Evolutionary conservation across 202 grass and related monocot species (phyloP).

Genomic region (Eragrostis tef): DNA sequence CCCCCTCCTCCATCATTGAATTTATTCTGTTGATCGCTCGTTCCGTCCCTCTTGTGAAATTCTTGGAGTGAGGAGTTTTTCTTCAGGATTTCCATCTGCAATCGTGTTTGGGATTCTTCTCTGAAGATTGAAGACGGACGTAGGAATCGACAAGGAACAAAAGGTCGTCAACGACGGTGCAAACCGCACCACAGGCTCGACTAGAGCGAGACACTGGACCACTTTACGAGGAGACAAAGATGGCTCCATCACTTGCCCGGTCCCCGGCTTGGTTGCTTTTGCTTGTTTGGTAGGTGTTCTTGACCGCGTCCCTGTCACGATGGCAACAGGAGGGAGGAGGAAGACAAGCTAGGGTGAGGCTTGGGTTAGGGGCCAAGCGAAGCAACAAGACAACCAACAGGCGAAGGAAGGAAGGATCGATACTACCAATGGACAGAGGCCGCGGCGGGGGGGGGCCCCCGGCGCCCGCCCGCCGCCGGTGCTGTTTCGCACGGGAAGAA

Average conservation of each 20-base stretch:
- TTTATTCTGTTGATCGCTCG: not conserved
- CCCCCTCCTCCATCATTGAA: not conserved
- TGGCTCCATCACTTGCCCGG: constrained; percentile 30
- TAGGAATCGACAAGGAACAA: not conserved
- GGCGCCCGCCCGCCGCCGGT: too few relatives aligned
- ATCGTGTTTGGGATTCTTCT: not conserved
- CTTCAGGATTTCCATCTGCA: too few relatives aligned
- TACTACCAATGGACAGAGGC: not conserved
- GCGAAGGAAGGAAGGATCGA: not conserved
- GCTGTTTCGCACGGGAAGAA: not conserved
- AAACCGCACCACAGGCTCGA: constrained; percentile 1
- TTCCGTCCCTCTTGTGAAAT: not conserved
- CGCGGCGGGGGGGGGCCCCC: too few relatives aligned
- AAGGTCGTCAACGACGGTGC: constrained; percentile 30
- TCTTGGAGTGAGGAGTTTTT: too few relatives aligned
- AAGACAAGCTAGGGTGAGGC: not conserved
- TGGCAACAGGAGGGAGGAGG: not conserved
- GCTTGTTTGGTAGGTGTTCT: constrained; percentile 54
- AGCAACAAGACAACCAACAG: not conserved
- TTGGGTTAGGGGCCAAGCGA: constrained; percentile 3
- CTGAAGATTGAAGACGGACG: not conserved
- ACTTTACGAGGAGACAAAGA: constrained; percentile 17
- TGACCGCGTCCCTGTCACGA: constrained; percentile 48
- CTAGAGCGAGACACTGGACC: constrained; percentile 3
- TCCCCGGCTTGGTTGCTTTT: not conserved